phyloP scores from a whole-genome alignment of 495 filamentous ascomycete species.

The Xylaria castorea region DNA sequence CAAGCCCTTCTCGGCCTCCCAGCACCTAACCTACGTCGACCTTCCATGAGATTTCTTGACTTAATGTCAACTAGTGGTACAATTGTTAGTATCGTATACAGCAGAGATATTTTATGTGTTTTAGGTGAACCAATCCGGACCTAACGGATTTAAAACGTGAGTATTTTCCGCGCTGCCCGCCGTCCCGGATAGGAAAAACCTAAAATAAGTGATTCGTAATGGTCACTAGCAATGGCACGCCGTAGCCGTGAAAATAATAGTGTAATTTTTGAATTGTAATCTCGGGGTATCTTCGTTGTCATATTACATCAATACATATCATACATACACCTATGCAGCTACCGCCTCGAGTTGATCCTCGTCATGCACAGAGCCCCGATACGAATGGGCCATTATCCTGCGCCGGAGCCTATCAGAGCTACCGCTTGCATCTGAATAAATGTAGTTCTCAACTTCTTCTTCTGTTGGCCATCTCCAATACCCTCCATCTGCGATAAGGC shows the following conservation, averaged over 20 bases:
- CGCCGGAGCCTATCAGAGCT: conserved; percentile 28
- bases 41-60: background rate
- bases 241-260: background rate
- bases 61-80: background rate
- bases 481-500: conserved; percentile 6
- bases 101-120: background rate
- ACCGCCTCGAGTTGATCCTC: background rate
- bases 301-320: background rate
- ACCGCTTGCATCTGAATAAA: conserved; percentile 29
- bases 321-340: conserved; percentile 19
- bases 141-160: background rate
- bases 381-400: conserved; percentile 18
- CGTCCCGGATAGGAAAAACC: background rate
- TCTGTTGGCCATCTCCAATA: conserved; percentile 40
- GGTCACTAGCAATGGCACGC: background rate
- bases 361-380: background rate
- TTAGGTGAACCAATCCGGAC: background rate
- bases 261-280: background rate
- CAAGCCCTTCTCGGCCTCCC: conserved; percentile 15
- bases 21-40: background rate
- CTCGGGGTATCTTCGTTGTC: conserved; percentile 17
- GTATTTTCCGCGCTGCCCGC: background rate
- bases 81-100: background rate
- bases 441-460: conserved; percentile 34
- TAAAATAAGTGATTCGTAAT: background rate